Percentiles rank a stretch among this genome's conserved stretches.
Conservation (phyloP, 345 rosid genomes). For the Litchi chinensis region DNA sequence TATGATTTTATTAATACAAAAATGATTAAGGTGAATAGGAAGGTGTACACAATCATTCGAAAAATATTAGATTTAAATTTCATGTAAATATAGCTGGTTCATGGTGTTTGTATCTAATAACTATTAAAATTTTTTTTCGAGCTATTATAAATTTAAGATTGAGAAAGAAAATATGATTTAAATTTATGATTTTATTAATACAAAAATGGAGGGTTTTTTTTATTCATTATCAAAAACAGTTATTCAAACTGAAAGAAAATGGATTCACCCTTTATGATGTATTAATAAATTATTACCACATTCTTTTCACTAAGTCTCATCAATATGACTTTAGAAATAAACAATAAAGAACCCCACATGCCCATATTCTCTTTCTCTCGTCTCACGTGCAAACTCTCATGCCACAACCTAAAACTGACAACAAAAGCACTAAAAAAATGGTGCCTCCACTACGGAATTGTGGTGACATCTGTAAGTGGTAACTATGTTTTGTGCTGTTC, state of each 20-base stretch:
- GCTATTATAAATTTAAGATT: no score
- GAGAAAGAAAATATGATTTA: not conserved
- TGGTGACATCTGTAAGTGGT: not conserved
- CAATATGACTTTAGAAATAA: not conserved
- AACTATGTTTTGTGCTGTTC: not conserved
- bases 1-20: no score
- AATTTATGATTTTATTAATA: no score
- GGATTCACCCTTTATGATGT: not conserved
- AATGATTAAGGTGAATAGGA: no score
- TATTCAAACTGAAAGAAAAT: not conserved
- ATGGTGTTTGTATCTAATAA: not conserved
- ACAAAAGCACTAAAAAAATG: conserved; percentile 1
- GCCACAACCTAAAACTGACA: conserved; percentile 11
- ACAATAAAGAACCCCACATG: not conserved
- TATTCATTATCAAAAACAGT: no score
- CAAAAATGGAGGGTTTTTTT: no score
- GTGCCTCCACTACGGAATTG: not conserved
- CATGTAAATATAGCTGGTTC: no score
- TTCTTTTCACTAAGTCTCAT: not conserved
- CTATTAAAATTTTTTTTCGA: no score
- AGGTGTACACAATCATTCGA: no score
- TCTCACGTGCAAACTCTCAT: conserved; percentile 15
- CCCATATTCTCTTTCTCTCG: not conserved
- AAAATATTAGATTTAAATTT: no score
- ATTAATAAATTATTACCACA: not conserved